phyloP scores from a whole-genome alignment of 2,329 filamentous ascomycete genomes.

The Shiraia bambusicola region DNA sequence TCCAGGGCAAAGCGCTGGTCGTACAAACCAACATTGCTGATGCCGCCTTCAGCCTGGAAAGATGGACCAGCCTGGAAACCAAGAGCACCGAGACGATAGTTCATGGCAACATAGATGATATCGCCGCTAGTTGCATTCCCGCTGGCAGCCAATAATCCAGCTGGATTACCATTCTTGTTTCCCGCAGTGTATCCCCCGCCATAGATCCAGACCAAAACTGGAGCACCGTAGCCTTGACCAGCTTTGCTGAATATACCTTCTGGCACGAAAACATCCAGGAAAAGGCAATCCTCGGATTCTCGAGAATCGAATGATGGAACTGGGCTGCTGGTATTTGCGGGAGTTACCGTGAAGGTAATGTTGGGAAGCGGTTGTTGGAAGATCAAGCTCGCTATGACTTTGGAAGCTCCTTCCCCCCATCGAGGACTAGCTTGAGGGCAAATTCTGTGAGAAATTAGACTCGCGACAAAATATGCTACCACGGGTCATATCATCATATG shows the following conservation, averaged over 20 bases:
- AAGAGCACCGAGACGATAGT: slow-evolving; percentile 50
- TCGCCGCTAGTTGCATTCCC: slow-evolving; percentile 44
- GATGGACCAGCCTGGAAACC: slow-evolving; percentile 40
- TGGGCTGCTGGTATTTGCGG: slow-evolving; percentile 28
- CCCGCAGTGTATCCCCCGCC: slow-evolving; percentile 51
- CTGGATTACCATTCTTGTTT: slow-evolving; percentile 46
- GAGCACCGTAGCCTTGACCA: slow-evolving; percentile 37
- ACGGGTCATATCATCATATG: neutral
- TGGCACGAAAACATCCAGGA: slow-evolving; percentile 52
- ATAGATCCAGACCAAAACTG: slow-evolving; percentile 55
- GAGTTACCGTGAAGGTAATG: slow-evolving; percentile 26
- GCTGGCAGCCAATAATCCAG: slow-evolving; percentile 47
- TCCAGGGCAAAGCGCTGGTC: slow-evolving; percentile 45
- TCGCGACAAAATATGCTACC: neutral
- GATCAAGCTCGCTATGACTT: slow-evolving; percentile 36
- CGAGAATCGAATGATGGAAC: slow-evolving; percentile 26
- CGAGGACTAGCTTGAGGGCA: slow-evolving; percentile 44
- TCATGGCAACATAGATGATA: slow-evolving; percentile 49
- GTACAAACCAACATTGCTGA: slow-evolving; percentile 38
- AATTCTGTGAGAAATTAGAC: slow-evolving; percentile 20
- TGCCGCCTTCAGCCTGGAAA: slow-evolving; percentile 38
- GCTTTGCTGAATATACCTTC: slow-evolving; percentile 39
- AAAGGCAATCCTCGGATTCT: slow-evolving; percentile 52
- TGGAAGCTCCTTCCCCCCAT: slow-evolving; percentile 45
- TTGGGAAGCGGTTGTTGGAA: slow-evolving; percentile 35